phyloP scores from a whole-genome alignment of 2,329 filamentous ascomycete genomes.

The Neopestalotiopsis rosae region DNA sequence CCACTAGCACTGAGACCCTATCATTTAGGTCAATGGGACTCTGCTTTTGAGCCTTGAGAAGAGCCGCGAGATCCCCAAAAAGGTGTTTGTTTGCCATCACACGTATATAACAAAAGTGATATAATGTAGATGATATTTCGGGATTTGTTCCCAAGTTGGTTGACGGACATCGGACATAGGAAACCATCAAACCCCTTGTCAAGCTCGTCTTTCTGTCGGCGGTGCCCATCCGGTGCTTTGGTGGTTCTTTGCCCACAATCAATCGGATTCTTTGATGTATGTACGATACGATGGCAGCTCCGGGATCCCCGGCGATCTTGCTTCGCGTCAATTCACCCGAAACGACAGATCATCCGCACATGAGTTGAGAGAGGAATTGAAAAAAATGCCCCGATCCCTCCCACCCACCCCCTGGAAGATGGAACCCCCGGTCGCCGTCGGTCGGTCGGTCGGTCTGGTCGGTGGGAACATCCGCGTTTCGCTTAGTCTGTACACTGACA shows the following conservation, averaged over 20 bases:
- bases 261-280: slow-evolving; percentile 13
- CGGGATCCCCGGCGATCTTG: slow-evolving; percentile 12
- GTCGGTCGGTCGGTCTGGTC: background rate
- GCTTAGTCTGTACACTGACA: background rate
- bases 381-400: slow-evolving; percentile 9
- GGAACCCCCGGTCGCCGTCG: no score
- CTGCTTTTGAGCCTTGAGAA: background rate
- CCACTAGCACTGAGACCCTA: background rate
- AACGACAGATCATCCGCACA: slow-evolving; percentile 10
- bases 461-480: slow-evolving; percentile 6
- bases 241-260: background rate
- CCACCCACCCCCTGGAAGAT: background rate
- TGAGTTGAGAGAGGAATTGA: background rate
- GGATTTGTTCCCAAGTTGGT: no score
- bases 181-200: no score
- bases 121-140: no score
- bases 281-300: slow-evolving; percentile 9
- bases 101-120: no score
- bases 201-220: background rate
- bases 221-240: background rate
- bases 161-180: no score
- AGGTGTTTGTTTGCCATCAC: no score
- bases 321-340: slow-evolving; percentile 13
- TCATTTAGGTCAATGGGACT: background rate
- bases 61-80: background rate